Percentiles rank a stretch among this genome's conserved stretches.
Conservation (phyloP, 2,329 filamentous ascomycete genomes). For the Onygena corvina region DNA sequence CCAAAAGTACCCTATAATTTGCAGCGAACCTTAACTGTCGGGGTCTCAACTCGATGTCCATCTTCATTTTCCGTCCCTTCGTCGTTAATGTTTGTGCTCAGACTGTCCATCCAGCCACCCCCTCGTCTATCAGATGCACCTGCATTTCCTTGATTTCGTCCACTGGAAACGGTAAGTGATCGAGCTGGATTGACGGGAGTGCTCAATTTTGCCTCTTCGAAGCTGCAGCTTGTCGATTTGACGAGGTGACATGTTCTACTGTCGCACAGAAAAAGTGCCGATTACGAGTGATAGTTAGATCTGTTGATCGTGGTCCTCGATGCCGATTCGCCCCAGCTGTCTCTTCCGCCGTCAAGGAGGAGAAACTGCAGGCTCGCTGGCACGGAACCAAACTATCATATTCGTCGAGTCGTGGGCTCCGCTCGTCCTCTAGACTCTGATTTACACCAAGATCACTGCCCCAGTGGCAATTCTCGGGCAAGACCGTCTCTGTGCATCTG, state of each 20-base stretch:
- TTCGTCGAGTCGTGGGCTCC: not conserved
- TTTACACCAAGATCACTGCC: no score
- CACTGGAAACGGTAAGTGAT: not conserved
- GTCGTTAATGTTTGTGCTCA: not conserved
- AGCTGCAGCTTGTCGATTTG: not conserved
- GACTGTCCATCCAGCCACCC: not conserved
- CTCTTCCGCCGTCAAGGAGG: not conserved
- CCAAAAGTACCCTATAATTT: not conserved
- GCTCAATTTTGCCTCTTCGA: not conserved
- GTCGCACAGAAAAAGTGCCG: not conserved
- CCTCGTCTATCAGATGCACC: not conserved
- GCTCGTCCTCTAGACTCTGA: not conserved
- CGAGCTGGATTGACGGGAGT: not conserved
- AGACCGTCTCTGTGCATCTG: no score
- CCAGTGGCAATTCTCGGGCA: no score
- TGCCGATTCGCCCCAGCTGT: not conserved
- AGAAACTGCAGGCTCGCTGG: not conserved
- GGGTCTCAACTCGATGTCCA: not conserved
- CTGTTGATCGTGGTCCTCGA: not conserved
- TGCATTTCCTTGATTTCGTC: conserved; percentile 1
- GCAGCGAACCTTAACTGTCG: not conserved
- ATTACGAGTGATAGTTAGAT: not conserved
- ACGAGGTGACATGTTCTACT: not conserved
- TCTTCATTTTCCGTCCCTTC: no score
- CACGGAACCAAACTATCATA: not conserved